phyloP scores from a whole-genome alignment of 1,284 basidiomycete genomes.

The Fistulinella cinereoalba region DNA sequence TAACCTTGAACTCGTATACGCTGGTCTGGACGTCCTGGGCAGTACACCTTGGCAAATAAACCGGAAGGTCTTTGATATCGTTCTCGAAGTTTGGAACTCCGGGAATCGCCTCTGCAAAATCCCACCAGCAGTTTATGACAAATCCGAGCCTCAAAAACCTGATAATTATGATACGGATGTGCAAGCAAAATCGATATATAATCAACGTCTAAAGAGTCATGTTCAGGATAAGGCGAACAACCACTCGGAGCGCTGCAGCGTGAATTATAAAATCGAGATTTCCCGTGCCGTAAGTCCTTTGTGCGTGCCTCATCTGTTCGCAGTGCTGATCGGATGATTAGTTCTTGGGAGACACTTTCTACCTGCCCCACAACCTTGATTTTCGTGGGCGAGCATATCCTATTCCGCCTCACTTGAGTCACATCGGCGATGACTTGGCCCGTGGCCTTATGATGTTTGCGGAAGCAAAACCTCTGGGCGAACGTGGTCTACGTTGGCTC shows the following conservation, averaged over 20 bases:
- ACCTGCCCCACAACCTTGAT: conserved; percentile 96
- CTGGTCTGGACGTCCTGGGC: conserved; percentile 88
- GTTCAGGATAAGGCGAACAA: conserved; percentile 70
- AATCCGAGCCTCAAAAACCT: conserved; percentile 64
- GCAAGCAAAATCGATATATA: conserved; percentile 58
- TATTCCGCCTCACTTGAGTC: conserved; percentile 93
- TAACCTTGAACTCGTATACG: conserved; percentile 83
- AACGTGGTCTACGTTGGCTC: conserved; percentile 79
- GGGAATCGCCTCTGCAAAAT: conserved; percentile 75
- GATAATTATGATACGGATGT: conserved; percentile 66
- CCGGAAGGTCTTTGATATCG: conserved; percentile 68
- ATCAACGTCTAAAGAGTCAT: conserved; percentile 59
- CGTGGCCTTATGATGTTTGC: conserved; percentile 88
- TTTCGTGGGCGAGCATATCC: conserved; percentile 98
- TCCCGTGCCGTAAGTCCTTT: conserved; percentile 73
- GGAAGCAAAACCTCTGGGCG: conserved; percentile 77
- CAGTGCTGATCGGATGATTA: conserved; percentile 27
- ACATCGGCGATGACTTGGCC: conserved; percentile 94
- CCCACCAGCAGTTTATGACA: conserved; percentile 63
- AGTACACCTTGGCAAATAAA: conserved; percentile 93
- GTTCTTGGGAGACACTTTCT: conserved; percentile 87
- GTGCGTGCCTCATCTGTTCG: neutral
- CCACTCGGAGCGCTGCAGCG: conserved; percentile 88
- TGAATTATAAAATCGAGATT: conserved; percentile 98
- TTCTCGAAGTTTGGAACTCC: conserved; percentile 81